Conservation (phyloP, 345 rosid species). For the Gossypium mustelinum region DNA sequence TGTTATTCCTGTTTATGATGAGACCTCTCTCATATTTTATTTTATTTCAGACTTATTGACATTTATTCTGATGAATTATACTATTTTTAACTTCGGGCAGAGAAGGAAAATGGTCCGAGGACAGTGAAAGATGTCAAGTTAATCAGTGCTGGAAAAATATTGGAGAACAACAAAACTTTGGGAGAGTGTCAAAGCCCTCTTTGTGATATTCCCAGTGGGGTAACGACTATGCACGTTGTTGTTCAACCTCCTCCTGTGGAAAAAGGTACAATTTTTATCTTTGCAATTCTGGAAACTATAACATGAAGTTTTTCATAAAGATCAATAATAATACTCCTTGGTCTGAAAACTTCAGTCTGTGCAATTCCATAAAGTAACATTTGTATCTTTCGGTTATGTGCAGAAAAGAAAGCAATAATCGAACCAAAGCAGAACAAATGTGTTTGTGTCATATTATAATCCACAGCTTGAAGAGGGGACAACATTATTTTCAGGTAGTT, state of each 20-base stretch:
- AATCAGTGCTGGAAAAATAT: conserved; percentile 88
- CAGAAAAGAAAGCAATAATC: conserved; percentile 67
- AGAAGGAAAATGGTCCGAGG: conserved; percentile 80
- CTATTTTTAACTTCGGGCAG: conserved; percentile 32
- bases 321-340: neutral
- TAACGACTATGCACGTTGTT: conserved; percentile 96
- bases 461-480: conserved; percentile 18
- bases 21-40: neutral
- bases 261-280: conserved; percentile 48
- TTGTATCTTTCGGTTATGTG: conserved; percentile 23
- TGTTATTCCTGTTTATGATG: neutral
- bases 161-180: conserved; percentile 78
- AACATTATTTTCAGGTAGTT: conserved; percentile 28
- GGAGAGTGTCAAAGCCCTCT: conserved; percentile 83
- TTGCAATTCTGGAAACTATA: neutral
- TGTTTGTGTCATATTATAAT: conserved; percentile 75
- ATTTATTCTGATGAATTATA: neutral
- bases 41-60: neutral
- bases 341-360: neutral
- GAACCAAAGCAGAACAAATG: conserved; percentile 73
- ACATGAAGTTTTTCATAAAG: neutral
- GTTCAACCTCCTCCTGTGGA: conserved; percentile 72
- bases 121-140: conserved; percentile 86
- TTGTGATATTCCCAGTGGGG: conserved; percentile 71
- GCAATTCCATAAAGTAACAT: neutral